Base-by-base conservation (phyloP, 208 protist genomes). In the Angomonas ambiguus region DNA sequence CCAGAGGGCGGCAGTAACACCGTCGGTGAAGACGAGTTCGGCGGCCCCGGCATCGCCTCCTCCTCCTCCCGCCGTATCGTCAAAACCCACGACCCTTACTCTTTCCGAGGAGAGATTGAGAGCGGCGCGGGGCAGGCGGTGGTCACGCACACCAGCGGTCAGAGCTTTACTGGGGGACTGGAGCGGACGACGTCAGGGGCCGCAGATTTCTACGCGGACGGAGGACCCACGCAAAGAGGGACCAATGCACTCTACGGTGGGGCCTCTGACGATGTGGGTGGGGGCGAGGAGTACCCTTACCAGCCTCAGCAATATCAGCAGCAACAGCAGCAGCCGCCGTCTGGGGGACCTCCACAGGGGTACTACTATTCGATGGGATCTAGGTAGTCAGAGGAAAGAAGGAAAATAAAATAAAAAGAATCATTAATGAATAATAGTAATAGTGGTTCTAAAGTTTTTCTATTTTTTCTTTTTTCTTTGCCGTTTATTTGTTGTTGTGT, bases 41-140 rank as follows among this genome's bases (percentile, higher is more conserved):
- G n/a, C 6, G 49, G n/a, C 24, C 20, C 24, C 25, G 5, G 13
- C 24, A 22, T 58, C 24, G 25, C 22, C 10, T 28, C n/a, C 51
- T 35, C 20, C 25, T 34, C 35, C 57, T 45, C 57, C 57, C 45
- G 32, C 30, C 22, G 31, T 2, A 8, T 18, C 5, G 8, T 5
- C 28, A 62, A 28, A 34, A 42, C 57, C 32, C 57, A 62, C 57
- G 35, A 62, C 57, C 57, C 57, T 4, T 62, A 62, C 33, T 62
- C 27, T 20, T 24, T 62, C 32, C 13, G 30, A 3, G 28, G 45
- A 10, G 45, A 22, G 2, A 45, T 24, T n/a, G 27, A 25, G 8
- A n/a, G 20, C 31, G 11, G 13, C 57, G 31, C 20, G n/a, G n/a
- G n/a, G n/a, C n/a, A n/a, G n/a, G n/a, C n/a, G n/a, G n/a, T n/a